Evolutionary conservation across 1,139 yeast species (phyloP).

Genomic region (Geotrichum europaeum): DNA sequence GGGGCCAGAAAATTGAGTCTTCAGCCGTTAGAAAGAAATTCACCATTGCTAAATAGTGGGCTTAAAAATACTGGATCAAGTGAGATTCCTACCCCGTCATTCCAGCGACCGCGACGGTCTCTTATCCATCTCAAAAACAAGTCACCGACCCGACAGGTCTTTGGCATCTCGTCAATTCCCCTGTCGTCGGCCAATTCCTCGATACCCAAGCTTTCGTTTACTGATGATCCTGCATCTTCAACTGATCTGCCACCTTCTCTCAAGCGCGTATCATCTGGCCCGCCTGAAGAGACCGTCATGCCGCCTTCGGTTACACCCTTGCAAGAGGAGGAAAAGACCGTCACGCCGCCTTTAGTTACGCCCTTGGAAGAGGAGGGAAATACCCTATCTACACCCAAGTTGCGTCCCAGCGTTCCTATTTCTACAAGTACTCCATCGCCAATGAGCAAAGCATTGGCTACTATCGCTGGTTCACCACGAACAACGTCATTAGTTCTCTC

Average conservation of each 20-base stretch:
- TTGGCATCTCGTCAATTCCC: background rate
- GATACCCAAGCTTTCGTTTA: background rate
- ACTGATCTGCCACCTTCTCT: background rate
- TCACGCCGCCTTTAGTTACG: background rate
- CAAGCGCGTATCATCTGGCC: background rate
- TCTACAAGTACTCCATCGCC: background rate
- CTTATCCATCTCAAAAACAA: background rate
- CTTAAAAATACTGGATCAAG: background rate
- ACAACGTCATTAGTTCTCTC: background rate
- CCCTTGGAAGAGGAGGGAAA: background rate
- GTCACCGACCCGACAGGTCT: background rate
- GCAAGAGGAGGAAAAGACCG: background rate
- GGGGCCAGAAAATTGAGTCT: background rate
- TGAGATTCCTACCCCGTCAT: constrained; percentile 1
- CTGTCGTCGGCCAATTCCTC: background rate
- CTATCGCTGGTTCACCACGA: background rate
- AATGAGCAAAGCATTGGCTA: background rate
- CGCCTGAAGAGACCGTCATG: background rate
- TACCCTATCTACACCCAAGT: background rate
- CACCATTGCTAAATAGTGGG: background rate
- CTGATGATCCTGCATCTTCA: background rate
- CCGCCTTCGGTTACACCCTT: background rate
- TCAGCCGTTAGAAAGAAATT: background rate
- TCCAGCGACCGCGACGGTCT: background rate
- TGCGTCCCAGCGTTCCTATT: background rate